phyloP scores from a whole-genome alignment of 768 basidiomycete genomes.

The Mycena filopes region DNA sequence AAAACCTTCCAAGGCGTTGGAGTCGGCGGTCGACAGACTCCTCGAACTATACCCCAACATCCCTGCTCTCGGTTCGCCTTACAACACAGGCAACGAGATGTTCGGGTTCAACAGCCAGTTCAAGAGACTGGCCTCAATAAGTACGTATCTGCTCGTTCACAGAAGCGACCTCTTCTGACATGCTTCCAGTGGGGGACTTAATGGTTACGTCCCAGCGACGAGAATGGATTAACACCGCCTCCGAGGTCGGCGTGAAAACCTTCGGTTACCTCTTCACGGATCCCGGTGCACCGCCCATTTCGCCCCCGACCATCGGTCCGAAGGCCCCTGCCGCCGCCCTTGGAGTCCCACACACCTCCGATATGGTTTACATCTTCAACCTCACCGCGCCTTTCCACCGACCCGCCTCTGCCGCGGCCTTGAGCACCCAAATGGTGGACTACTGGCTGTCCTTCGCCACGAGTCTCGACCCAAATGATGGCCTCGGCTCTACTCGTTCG shows the following conservation, averaged over 20 bases:
- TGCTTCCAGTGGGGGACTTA: constrained; percentile 8
- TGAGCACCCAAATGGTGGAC: constrained; percentile 51
- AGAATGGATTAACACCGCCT: constrained; percentile 45
- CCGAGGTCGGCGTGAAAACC: constrained; percentile 42
- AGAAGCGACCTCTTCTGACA: not conserved
- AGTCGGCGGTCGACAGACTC: not conserved
- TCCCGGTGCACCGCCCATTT: constrained; percentile 24
- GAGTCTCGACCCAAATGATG: constrained; percentile 54
- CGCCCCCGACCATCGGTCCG: not conserved
- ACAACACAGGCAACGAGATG: constrained; percentile 36
- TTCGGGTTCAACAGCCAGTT: constrained; percentile 50
- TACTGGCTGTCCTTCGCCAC: constrained; percentile 59
- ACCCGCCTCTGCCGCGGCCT: constrained; percentile 32
- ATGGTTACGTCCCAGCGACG: constrained; percentile 36
- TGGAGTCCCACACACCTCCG: constrained; percentile 43
- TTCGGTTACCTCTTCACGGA: constrained; percentile 53
- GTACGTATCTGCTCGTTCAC: constrained; percentile 24
- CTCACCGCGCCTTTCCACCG: constrained; percentile 5
- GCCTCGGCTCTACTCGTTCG: constrained; percentile 39
- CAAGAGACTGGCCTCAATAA: constrained; percentile 49
- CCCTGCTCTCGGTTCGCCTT: constrained; percentile 15
- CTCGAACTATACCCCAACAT: not conserved
- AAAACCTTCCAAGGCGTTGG: not conserved
- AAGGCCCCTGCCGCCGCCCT: not conserved
- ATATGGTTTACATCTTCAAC: constrained; percentile 44